Base-by-base conservation (phyloP, 169 alveolate species). In the Eimeria tenella region DNA sequence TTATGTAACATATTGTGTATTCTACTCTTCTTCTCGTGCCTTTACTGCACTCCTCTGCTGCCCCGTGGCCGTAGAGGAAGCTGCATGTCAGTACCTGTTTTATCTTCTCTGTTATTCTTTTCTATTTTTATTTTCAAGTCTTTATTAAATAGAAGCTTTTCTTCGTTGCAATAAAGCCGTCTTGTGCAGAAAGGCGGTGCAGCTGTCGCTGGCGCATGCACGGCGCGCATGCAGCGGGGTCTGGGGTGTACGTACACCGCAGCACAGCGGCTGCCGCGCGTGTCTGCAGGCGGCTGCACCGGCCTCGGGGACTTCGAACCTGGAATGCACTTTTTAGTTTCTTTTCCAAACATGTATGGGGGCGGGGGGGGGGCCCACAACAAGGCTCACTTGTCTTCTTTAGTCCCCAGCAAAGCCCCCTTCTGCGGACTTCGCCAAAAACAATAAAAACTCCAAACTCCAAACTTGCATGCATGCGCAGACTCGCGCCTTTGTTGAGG, bases 241-340 rank as follows among this genome's bases (percentile, higher is more conserved):
- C 42, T 31, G 42, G 42, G 42, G 42, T 31, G 42, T 31, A 31
- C 42, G 42, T 31, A 31, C 42, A 31, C 42, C 42, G 42, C 42
- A 31, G 42, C 42, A 2, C 42, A 31, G 42, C 42, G 42, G 4
- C 0, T 58, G 10, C 17, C 0, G 65, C 2, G 10, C 17, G 17
- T 58, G 10, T 58, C 17, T 58, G 65, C 93, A 86, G 93, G 93
- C 23, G 93, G 93, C n/a, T 71, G 68, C 55, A 86, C 93, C 31
- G 93, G 93, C 9, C 63, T 86, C 53, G 93, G 93, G 9, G 93
- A 86, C 82, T 9, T 21, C 0, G 93, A 86, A 55, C 83, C 83
- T 3, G 93, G 93, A 55, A 73, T 21, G 81, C 93, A 86, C 82
- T 86, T 86, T 60, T 73, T 86, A 13, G 63, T 86, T 15, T 71